Base-by-base conservation (phyloP, 768 basidiomycete species). In the Hydnum rufescens region DNA sequence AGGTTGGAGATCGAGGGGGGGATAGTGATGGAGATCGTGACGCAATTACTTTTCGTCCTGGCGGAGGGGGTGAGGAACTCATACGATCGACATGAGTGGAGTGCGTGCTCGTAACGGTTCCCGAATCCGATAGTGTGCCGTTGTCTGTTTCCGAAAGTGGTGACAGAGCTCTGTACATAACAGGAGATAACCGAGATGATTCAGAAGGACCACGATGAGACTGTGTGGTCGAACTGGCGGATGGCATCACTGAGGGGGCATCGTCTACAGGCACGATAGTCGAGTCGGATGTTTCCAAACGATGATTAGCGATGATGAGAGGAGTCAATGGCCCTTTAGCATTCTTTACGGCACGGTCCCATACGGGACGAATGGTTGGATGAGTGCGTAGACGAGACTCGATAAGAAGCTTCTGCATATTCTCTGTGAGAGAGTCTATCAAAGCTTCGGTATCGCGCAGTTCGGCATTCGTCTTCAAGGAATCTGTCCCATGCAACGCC, bases 401-500 rank as follows among this genome's bases (percentile, higher is more conserved):
- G 25, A 47, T 47, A 25, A 47, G 8, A 47, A 47, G 44, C 13
- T 13, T 26, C 26, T 47, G 13, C 44, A 47, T 47, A 13, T 47
- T 25, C 25, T 13, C 26, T 13, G 44, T 47, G 44, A 47, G 44
- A 16, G 44, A 13, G 8, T 47, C 25, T 25, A 47, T 13, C 0
- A 26, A 13, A 47, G 44, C 16, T 8, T 47, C 44, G 26, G 8
- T 26, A 25, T 47, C 44, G 22, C 22, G n/a, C n/a, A n/a, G n/a
- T 8, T 8, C 34, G 19, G 34, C 34, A 8, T 8, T 19, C 34
- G 8, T 8, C 8, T 8, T 39, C 8, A 39, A 39, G 34, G 34
- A 39, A 39, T 8, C 8, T 19, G 8, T 8, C 32, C 65, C 65
- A 44, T 71, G 66, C n/a, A 77, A 63, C 5, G 77, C 68, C 43